Conservation (phyloP, 139 green algal genomes). For the Coccomyxa sp. region DNA sequence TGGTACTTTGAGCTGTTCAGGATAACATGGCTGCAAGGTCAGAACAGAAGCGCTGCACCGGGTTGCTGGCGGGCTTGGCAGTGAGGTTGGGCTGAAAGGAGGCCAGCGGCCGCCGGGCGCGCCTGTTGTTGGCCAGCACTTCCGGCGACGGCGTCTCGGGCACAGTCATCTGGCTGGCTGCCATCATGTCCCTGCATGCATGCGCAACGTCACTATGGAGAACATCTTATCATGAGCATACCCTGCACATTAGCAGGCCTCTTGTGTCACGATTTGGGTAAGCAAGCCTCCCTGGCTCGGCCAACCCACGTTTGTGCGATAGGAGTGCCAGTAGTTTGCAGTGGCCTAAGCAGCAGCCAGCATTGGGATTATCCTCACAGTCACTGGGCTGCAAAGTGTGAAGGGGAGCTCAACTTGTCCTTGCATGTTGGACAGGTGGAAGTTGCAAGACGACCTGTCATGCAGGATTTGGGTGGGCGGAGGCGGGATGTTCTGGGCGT, state of each 20-base stretch:
- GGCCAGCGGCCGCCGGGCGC: too few species aligned
- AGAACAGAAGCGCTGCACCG: too few species aligned
- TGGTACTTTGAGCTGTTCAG: too few species aligned
- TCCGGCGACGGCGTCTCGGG: slow-evolving; percentile 77
- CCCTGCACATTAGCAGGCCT: neutral
- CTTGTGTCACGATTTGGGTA: neutral
- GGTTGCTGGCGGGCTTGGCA: too few species aligned
- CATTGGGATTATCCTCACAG: too few species aligned
- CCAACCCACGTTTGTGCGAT: too few species aligned
- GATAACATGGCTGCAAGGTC: too few species aligned
- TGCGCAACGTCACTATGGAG: neutral
- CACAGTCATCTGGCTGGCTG: slow-evolving; percentile 63
- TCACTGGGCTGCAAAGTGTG: too few species aligned
- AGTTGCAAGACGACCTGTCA: neutral
- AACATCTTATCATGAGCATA: neutral
- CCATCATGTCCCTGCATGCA: neutral
- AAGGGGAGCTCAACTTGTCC: neutral
- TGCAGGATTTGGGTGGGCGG: neutral
- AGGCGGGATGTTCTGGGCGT: neutral
- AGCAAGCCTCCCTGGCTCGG: neutral
- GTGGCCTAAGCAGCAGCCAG: too few species aligned
- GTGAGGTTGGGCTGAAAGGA: too few species aligned
- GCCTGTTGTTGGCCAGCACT: neutral
- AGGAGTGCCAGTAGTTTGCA: too few species aligned
- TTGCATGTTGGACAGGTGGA: neutral